These are phyloP conservation scores for Pythium folliculosum DNA, from an alignment of 352 stramenopile genomes.

Conservation along the genomic window DNA sequence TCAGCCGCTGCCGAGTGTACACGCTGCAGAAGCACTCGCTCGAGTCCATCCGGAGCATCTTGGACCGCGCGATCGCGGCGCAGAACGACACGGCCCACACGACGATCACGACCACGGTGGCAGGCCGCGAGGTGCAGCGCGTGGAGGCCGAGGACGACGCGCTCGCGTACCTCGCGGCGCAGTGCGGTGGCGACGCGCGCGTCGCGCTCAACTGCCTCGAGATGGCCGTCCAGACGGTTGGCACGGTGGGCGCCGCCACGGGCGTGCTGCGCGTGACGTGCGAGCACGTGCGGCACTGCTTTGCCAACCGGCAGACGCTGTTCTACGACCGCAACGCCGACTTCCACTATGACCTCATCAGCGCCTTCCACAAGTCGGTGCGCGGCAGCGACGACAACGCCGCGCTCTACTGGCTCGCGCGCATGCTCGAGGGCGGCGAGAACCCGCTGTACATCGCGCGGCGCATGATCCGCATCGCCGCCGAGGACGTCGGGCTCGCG, in stretches of 20 bases:
- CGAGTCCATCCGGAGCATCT: slow-evolving; percentile 65
- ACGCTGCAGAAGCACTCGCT: slow-evolving; percentile 69
- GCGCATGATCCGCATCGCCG: slow-evolving; percentile 82
- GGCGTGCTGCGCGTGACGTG: slow-evolving; percentile 44
- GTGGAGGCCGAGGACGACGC: slow-evolving; percentile 59
- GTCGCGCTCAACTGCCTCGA: slow-evolving; percentile 85
- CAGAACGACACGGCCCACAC: slow-evolving; percentile 27
- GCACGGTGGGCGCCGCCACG: slow-evolving; percentile 25
- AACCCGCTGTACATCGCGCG: slow-evolving; percentile 81
- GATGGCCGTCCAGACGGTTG: slow-evolving; percentile 65
- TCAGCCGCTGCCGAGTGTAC: slow-evolving; percentile 82
- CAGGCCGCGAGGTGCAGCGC: not conserved
- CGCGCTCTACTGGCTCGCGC: slow-evolving; percentile 82
- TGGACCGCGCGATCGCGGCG: slow-evolving; percentile 50
- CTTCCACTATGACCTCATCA: slow-evolving; percentile 87
- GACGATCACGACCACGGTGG: slow-evolving; percentile 17
- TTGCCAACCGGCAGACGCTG: slow-evolving; percentile 68
- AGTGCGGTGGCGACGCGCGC: slow-evolving; percentile 78
- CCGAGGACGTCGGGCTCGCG: slow-evolving; percentile 81
- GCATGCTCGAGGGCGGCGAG: slow-evolving; percentile 87
- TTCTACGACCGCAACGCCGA: slow-evolving; percentile 87
- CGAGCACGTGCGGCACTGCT: slow-evolving; percentile 70
- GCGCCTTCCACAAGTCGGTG: slow-evolving; percentile 84
- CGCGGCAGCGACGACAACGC: slow-evolving; percentile 82
- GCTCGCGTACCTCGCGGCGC: slow-evolving; percentile 65